Percentiles rank a stretch among this genome's conserved stretches.
Conservation (phyloP, 805 yeast species). For the Candida jianshihensis region DNA sequence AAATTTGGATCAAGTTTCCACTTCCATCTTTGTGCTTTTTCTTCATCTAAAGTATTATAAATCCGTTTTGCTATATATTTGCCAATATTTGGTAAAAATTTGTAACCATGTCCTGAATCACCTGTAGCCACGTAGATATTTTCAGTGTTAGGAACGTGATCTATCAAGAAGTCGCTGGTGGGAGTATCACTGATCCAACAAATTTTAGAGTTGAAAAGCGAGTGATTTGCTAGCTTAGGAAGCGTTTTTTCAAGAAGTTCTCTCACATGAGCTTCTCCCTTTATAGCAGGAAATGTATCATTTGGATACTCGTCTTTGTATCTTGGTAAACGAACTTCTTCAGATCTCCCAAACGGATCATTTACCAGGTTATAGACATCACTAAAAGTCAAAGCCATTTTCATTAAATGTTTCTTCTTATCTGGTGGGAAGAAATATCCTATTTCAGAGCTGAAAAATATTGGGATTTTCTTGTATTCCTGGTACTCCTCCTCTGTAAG, state of each 20-base stretch:
- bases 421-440: slow-evolving; percentile 47
- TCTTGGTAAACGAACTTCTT: slow-evolving; percentile 28
- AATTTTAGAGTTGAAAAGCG: slow-evolving; percentile 27
- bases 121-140: slow-evolving; percentile 38
- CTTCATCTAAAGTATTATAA: slow-evolving; percentile 23
- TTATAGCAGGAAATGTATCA: slow-evolving; percentile 28
- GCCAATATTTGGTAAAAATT: slow-evolving; percentile 40
- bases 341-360: slow-evolving; percentile 11
- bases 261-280: slow-evolving; percentile 23
- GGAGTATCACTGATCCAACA: slow-evolving; percentile 39
- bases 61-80: slow-evolving; percentile 30
- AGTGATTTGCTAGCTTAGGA: slow-evolving; percentile 32
- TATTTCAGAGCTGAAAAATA: slow-evolving; percentile 34
- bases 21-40: slow-evolving; percentile 23
- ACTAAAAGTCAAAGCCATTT: slow-evolving; percentile 27
- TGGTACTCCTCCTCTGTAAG: slow-evolving; percentile 29
- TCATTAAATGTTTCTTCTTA: slow-evolving; percentile 26
- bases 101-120: slow-evolving; percentile 43
- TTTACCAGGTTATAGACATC: slow-evolving; percentile 23
- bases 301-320: slow-evolving; percentile 22
- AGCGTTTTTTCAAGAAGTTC: slow-evolving; percentile 25
- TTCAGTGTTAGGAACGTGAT: slow-evolving; percentile 26
- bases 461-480: slow-evolving; percentile 31
- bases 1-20: slow-evolving; percentile 23
- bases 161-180: slow-evolving; percentile 35